Conservation (phyloP, 805 yeast genomes). For the Saitoella complicata region DNA sequence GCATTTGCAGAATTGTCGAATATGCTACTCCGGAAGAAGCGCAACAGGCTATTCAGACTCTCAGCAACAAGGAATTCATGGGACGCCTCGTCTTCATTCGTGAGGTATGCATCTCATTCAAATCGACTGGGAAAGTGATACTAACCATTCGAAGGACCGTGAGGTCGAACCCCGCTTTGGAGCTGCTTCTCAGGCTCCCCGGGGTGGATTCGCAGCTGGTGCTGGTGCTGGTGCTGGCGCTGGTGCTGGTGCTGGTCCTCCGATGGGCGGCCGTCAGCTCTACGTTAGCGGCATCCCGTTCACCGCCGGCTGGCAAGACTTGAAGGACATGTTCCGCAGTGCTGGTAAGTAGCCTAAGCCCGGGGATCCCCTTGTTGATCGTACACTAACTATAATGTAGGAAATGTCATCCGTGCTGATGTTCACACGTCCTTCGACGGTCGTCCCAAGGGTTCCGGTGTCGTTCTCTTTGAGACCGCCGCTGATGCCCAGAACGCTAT, state of each 20-base stretch:
- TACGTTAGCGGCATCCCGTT: conserved; percentile 57
- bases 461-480: conserved; percentile 48
- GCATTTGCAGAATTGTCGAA: conserved; percentile 50
- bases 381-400: too few relatives aligned
- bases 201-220: conserved; percentile 7
- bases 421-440: conserved; percentile 51
- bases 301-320: conserved; percentile 65
- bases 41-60: conserved; percentile 49
- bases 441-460: conserved; percentile 74
- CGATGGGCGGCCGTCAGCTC: conserved; percentile 5
- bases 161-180: conserved; percentile 20
- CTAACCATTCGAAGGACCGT: conserved; percentile 32
- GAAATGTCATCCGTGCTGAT: conserved; percentile 70
- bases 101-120: conserved; percentile 29
- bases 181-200: conserved; percentile 13
- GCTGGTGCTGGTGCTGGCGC: conserved; percentile 4
- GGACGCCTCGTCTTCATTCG: conserved; percentile 80
- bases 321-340: conserved; percentile 67
- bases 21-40: conserved; percentile 51
- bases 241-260: background rate
- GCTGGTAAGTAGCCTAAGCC: conserved; percentile 25
- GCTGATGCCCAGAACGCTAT: conserved; percentile 64
- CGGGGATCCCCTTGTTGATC: too few relatives aligned
- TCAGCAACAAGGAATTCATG: conserved; percentile 44
- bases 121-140: background rate